A percentile compares a stretch with the other conserved stretches of the same genome.
These are phyloP conservation scores for Osmanthus fragrans DNA, from an alignment of 257 asterid species.

Conservation along the genomic window DNA sequence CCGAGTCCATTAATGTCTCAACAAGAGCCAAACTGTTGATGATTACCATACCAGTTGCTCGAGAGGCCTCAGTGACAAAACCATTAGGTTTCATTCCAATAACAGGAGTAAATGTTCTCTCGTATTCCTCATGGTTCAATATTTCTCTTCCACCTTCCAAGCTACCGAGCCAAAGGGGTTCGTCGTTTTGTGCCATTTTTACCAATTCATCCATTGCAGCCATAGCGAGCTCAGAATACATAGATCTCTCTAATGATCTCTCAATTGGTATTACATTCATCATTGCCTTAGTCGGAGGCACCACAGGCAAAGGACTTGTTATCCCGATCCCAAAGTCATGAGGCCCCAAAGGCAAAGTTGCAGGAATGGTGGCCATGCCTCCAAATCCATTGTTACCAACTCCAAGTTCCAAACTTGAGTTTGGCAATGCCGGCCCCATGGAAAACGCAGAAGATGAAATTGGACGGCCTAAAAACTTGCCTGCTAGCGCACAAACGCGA, in stretches of 20 bases:
- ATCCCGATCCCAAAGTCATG: constrained; percentile 45
- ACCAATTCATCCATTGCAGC: constrained; percentile 54
- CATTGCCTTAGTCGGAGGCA: constrained; percentile 14
- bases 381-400: constrained; percentile 48
- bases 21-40: constrained; percentile 60
- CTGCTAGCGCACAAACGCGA: constrained; percentile 59
- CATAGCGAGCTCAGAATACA: constrained; percentile 55
- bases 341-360: constrained; percentile 36
- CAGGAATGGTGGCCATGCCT: constrained; percentile 16
- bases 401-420: constrained; percentile 52
- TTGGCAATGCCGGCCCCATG: constrained; percentile 44
- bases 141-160: constrained; percentile 38
- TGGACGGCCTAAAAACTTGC: constrained; percentile 59
- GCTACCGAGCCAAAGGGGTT: constrained; percentile 52
- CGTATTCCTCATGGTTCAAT: constrained; percentile 48
- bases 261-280: constrained; percentile 26
- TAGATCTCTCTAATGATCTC: constrained; percentile 48
- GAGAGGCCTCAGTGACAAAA: constrained; percentile 53
- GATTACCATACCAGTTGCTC: constrained; percentile 51
- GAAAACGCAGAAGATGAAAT: constrained; percentile 31
- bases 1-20: constrained; percentile 60
- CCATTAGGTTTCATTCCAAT: constrained; percentile 55
- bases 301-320: constrained; percentile 26
- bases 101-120: constrained; percentile 43
- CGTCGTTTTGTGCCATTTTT: constrained; percentile 42